Evolutionary conservation across 2,329 filamentous ascomycete species (phyloP).

Genomic region (Kalmusia sp.): DNA sequence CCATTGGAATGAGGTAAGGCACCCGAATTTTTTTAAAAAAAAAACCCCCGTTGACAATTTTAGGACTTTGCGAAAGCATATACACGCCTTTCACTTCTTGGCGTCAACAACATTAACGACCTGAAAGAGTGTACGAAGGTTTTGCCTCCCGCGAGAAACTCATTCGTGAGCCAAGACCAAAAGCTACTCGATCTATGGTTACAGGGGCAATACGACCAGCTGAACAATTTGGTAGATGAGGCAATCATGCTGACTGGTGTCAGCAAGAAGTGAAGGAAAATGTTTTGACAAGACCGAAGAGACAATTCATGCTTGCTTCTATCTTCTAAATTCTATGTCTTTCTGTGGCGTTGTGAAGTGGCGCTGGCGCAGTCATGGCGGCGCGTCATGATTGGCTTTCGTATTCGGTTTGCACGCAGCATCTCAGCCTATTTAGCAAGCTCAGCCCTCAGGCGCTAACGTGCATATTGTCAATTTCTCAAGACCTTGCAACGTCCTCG

Average conservation of each 20-base stretch:
- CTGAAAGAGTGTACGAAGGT: slow-evolving; percentile 64
- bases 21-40: not conserved
- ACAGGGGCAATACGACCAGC: slow-evolving; percentile 39
- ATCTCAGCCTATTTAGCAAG: not conserved
- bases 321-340: not conserved
- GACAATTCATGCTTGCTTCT: not conserved
- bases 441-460: not conserved
- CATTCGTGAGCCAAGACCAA: slow-evolving; percentile 36
- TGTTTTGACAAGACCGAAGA: no score
- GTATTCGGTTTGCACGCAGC: not conserved
- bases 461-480: not conserved
- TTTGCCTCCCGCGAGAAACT: slow-evolving; percentile 44
- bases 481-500: not conserved
- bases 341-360: not conserved
- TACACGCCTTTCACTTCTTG: slow-evolving; percentile 61
- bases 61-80: slow-evolving; percentile 62
- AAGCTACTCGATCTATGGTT: slow-evolving; percentile 38
- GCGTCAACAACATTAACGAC: slow-evolving; percentile 63
- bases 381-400: not conserved
- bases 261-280: slow-evolving; percentile 3
- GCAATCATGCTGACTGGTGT: slow-evolving; percentile 42
- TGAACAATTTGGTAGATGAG: slow-evolving; percentile 43
- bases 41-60: not conserved
- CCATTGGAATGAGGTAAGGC: slow-evolving; percentile 45
- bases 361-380: not conserved